Evolutionary conservation across 2,329 filamentous ascomycete species (phyloP).

Genomic region (Corniculantispora saksenae): DNA sequence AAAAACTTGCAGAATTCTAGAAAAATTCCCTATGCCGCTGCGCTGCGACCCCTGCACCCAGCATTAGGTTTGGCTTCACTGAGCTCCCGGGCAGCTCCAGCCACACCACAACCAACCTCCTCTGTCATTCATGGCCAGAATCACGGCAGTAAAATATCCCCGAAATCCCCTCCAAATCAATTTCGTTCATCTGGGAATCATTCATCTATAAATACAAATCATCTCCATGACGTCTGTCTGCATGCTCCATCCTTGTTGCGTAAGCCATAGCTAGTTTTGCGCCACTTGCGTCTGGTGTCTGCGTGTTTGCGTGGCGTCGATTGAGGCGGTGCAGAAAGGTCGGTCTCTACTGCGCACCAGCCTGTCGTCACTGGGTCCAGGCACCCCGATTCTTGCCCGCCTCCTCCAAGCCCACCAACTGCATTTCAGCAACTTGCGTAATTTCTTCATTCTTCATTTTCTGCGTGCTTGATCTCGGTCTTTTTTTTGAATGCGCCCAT

Average conservation of each 20-base stretch:
- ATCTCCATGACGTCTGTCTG: background rate
- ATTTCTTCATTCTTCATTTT: constrained; percentile 3
- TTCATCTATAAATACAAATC: background rate
- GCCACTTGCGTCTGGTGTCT: no score
- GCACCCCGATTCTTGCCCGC: constrained; percentile 17
- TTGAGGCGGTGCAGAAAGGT: constrained; percentile 21
- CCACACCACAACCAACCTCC: background rate
- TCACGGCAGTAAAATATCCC: background rate
- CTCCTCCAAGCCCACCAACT: constrained; percentile 15
- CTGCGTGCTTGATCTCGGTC: background rate
- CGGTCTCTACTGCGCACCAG: constrained; percentile 4
- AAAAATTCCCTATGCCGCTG: background rate
- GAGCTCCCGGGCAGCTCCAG: background rate
- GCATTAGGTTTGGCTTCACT: background rate
- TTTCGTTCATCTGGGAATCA: background rate
- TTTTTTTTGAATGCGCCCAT: constrained; percentile 3
- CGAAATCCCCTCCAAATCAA: background rate
- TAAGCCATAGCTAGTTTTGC: constrained; percentile 10
- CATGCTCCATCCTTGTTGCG: constrained; percentile 6
- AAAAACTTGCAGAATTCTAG: background rate
- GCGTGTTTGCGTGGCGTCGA: no score
- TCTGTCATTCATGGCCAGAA: background rate
- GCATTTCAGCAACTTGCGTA: constrained; percentile 7
- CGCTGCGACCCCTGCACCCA: background rate
- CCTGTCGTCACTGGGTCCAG: constrained; percentile 19